Evolutionary conservation across 192 early-diverging fungal genomes (phyloP), one percentile per base, ranked within the genome.

Genomic region (Rhizoclosmatium sp.): DNA sequence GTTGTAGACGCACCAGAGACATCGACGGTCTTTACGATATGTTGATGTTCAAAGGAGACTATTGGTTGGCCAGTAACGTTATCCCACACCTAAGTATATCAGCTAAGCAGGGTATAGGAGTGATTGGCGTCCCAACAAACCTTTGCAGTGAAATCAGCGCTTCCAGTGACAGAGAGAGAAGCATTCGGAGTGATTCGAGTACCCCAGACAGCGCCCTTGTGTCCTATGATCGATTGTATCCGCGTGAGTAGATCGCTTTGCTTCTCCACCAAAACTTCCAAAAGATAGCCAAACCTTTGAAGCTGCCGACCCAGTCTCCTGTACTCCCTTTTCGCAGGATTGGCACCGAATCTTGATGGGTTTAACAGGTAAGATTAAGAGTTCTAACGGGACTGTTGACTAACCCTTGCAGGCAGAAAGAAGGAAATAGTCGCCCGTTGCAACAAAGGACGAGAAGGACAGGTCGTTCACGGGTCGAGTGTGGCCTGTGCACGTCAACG

Each of bases 281-380:
- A 54, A 16, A 54, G 9, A 16, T 7, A 54, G 51, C 19, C 9
- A 10, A 7, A 80, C 83, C 95, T 77, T 92, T 76, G 69, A 97
- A 97, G 10, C 93, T 95, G 16, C 95, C 95, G 70, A 97, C 93
- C 95, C 95, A 97, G 82, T 97, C 95, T 65, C 95, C 95, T 2
- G 95, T 97, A 51, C 90, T 87, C 7, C 95, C 95, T 75, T 94
- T 90, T 72, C 94, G 88, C 79, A 97, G 82, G 86, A 95, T 95
- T 3, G 95, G 94, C 80, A 93, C 93, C 44, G 92, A 90, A 81
- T 95, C 95, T 93, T 56, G 10, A 71, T 31, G 31, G 31, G 31
- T 31, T 0, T 31, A 31, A 31, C 31, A 31, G 31, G 31, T 31
- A 31, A 31, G 31, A 31, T 31, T 31, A 31, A 31, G 31, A 0